Conservation (phyloP, 805 yeast genomes). For the Starmera quercuum region DNA sequence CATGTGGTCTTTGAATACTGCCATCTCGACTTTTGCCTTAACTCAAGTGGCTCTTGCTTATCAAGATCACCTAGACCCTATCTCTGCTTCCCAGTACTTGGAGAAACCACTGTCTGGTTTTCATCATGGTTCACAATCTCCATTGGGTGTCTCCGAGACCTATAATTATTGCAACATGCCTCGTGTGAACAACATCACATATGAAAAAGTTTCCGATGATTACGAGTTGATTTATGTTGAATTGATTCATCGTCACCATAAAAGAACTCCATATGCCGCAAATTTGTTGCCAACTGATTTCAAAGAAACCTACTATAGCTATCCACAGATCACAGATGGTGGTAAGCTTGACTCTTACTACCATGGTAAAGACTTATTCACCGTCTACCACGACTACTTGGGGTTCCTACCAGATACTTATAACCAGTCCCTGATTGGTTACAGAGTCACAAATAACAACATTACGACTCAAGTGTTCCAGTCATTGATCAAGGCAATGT, state of each 20-base stretch:
- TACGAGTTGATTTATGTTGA: slow-evolving; percentile 30
- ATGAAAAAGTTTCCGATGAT: slow-evolving; percentile 20
- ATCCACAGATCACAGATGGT: slow-evolving; percentile 32
- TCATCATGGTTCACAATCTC: slow-evolving; percentile 16
- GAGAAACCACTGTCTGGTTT: slow-evolving; percentile 13
- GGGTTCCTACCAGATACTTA: slow-evolving; percentile 28
- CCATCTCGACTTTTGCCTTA: too few species aligned
- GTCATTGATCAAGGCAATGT: slow-evolving; percentile 28
- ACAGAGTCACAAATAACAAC: slow-evolving; percentile 30
- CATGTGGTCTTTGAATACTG: too few species aligned
- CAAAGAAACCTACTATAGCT: slow-evolving; percentile 19
- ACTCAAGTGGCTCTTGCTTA: not conserved
- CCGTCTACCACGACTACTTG: slow-evolving; percentile 27
- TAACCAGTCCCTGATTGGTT: slow-evolving; percentile 20
- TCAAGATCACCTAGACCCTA: slow-evolving; percentile 9
- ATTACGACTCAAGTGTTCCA: slow-evolving; percentile 34
- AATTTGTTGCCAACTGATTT: slow-evolving; percentile 28
- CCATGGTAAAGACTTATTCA: slow-evolving; percentile 31
- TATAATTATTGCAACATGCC: slow-evolving; percentile 41
- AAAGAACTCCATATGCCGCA: slow-evolving; percentile 31
- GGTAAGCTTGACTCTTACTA: slow-evolving; percentile 31
- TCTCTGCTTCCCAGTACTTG: slow-evolving; percentile 11
- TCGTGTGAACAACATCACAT: slow-evolving; percentile 23
- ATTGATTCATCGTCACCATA: slow-evolving; percentile 36
- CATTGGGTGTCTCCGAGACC: slow-evolving; percentile 21